Percentiles rank a stretch among this genome's conserved stretches.
Evolutionary conservation across 345 rosid genomes (phyloP).

Genomic region (Dipteronia dyeriana): DNA sequence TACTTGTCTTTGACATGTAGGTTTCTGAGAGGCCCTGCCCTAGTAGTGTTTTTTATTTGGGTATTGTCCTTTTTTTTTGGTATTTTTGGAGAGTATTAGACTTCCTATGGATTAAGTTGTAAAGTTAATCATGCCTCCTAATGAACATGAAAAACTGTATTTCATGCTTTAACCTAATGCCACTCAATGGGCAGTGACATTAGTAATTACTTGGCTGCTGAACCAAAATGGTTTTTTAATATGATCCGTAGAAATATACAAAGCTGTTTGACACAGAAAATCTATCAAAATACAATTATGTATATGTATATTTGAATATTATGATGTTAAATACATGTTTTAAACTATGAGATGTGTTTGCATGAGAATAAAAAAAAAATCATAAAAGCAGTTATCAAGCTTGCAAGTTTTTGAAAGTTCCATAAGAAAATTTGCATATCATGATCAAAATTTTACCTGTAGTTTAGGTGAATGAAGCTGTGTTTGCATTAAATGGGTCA

Average conservation of each 20-base stretch:
- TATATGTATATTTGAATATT: too few species aligned
- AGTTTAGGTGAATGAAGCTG: neutral
- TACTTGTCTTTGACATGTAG: neutral
- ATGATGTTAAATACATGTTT: too few species aligned
- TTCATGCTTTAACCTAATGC: neutral
- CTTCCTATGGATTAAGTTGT: constrained; percentile 2
- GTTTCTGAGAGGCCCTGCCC: neutral
- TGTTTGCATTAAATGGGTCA: neutral
- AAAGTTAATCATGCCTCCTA: neutral
- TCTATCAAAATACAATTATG: too few species aligned
- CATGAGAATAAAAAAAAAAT: too few species aligned
- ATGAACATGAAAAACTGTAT: neutral
- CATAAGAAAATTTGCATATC: neutral
- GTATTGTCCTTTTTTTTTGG: neutral
- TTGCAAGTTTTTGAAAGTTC: neutral
- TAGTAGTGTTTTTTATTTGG: neutral
- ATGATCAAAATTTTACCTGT: neutral
- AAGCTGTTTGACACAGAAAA: too few species aligned
- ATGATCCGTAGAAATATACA: too few species aligned
- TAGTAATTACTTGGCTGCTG: too few species aligned
- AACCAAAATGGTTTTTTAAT: neutral
- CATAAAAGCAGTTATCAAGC: neutral
- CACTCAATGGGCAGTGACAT: too few species aligned
- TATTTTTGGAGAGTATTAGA: neutral
- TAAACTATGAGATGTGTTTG: too few species aligned